Base-by-base conservation (phyloP, 2,329 filamentous ascomycete species). In the Fusarium avenaceum region DNA sequence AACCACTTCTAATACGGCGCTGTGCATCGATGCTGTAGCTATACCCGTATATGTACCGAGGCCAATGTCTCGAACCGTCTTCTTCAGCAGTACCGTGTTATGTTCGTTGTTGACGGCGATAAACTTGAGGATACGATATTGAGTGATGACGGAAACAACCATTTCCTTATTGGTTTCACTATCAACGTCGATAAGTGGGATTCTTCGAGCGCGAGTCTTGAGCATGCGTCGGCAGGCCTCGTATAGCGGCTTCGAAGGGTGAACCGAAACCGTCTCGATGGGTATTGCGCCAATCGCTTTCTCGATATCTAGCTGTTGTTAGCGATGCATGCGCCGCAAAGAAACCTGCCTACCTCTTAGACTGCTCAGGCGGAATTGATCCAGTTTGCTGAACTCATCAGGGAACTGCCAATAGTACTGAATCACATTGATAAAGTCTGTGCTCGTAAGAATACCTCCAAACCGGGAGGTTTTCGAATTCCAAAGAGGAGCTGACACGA, bases 391-490 rank as follows among this genome's bases (percentile, higher is more conserved):
- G 64, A 98, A 87, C 60, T 94, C 92, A 71, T 97, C 93, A 4
- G 95, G 96, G 73, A 96, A 96, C 80, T 98, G 94, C 85, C 94
- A 97, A 84, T 99, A 98, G 81, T 99, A 99, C 79, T 98, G 95
- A 40, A 99, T 97, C 58, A 99, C 91, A 76, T 99, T 99, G 82
- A 99, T 96, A 79, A 96, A 99, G 81, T 99, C 96, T 64, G 94
- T 97, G 67, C 94, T 96, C 28, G 96, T 99, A 70, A 99, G 86
- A 48, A 99, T 87, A 39, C 96, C 96, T 40, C 95, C 96, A 80
- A 98, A 99, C 35, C 92, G 93, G 26, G 94, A 97, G 6, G 90
- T 92, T 70, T 92, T 91, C 26, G 95, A 97, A 80, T 99, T 94
- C 96, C 96, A 99, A 69, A 99, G 84, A 50, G 96, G 96, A 52